Conservation (phyloP, 2,329 filamentous ascomycete species). For the Hortaea sp. region DNA sequence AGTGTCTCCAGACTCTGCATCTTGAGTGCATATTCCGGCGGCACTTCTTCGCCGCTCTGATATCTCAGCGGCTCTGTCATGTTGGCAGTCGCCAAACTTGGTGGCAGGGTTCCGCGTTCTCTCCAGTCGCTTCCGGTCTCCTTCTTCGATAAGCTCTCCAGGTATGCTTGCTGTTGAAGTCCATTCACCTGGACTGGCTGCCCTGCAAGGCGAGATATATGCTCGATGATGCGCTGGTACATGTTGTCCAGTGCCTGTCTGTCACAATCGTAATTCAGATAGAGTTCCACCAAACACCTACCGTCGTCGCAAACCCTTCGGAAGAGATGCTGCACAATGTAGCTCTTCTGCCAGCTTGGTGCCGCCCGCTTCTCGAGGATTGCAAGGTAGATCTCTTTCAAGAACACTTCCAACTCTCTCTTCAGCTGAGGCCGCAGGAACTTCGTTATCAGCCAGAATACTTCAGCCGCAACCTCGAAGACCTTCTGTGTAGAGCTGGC, state of each 20-base stretch:
- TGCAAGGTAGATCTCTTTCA: constrained; percentile 93
- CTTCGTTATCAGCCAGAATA: constrained; percentile 96
- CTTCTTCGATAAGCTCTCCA: constrained; percentile 59
- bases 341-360: constrained; percentile 81
- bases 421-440: constrained; percentile 90
- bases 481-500: constrained; percentile 85
- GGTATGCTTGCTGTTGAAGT: constrained; percentile 73
- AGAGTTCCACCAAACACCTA: constrained; percentile 82
- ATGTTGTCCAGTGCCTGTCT: constrained; percentile 88
- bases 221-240: constrained; percentile 88
- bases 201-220: constrained; percentile 79
- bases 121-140: constrained; percentile 61
- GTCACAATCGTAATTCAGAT: constrained; percentile 97
- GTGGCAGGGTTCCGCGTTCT: constrained; percentile 71
- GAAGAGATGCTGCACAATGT: constrained; percentile 70
- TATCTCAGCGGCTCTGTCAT: constrained; percentile 45
- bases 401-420: constrained; percentile 95
- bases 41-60: constrained; percentile 57
- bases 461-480: constrained; percentile 92
- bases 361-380: constrained; percentile 82
- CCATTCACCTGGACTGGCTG: constrained; percentile 65
- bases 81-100: constrained; percentile 70
- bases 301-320: constrained; percentile 78
- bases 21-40: constrained; percentile 85
- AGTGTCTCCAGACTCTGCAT: constrained; percentile 79